phyloP scores from a whole-genome alignment of 495 filamentous ascomycete genomes.

The Podospora pseudoanserina region DNA sequence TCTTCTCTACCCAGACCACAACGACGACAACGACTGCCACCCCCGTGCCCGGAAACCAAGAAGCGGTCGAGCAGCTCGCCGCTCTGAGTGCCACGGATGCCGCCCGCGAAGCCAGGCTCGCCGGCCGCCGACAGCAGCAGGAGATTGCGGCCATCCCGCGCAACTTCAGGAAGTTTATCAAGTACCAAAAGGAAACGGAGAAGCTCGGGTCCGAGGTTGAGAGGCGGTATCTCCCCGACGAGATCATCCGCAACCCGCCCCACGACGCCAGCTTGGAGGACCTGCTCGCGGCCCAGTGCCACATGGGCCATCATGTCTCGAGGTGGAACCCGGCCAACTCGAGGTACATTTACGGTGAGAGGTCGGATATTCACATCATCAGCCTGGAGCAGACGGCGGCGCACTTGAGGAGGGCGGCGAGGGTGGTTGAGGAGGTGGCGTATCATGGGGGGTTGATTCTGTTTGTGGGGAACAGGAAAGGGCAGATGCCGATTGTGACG shows the following conservation, averaged over 20 bases:
- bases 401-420: slow-evolving; percentile 82
- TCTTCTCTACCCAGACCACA: slow-evolving; percentile 23
- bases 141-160: slow-evolving; percentile 32
- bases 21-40: slow-evolving; percentile 16
- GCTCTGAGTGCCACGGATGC: slow-evolving; percentile 1
- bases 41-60: background rate
- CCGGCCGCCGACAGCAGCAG: slow-evolving; percentile 11
- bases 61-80: background rate
- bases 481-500: slow-evolving; percentile 74
- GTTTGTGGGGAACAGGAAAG: slow-evolving; percentile 81
- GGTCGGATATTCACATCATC: slow-evolving; percentile 90
- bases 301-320: slow-evolving; percentile 88
- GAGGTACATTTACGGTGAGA: slow-evolving; percentile 90
- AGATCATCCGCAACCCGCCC: slow-evolving; percentile 67
- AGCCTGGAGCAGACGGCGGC: slow-evolving; percentile 81
- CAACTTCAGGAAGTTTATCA: slow-evolving; percentile 25
- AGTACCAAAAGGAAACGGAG: slow-evolving; percentile 31
- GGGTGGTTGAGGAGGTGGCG: slow-evolving; percentile 82
- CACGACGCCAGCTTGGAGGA: slow-evolving; percentile 83
- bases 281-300: slow-evolving; percentile 83
- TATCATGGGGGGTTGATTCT: slow-evolving; percentile 79
- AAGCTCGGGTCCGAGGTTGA: slow-evolving; percentile 53
- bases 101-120: slow-evolving; percentile 12
- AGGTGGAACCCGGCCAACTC: slow-evolving; percentile 95
- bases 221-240: slow-evolving; percentile 63